Base-by-base conservation (phyloP, 768 basidiomycete genomes). In the Calvatia gigantea region DNA sequence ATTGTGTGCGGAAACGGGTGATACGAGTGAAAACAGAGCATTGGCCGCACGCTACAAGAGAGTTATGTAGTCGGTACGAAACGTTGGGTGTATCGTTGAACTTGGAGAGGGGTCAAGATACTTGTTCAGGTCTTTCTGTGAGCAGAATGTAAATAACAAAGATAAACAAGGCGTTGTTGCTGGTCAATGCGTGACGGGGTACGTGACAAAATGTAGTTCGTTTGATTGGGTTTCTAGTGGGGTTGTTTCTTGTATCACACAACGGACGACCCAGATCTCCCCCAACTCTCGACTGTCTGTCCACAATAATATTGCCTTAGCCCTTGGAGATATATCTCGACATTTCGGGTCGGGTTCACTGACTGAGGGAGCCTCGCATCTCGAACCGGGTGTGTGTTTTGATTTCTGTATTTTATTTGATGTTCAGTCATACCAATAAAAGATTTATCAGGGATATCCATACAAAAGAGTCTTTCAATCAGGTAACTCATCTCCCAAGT, bases 371-470 rank as follows among this genome's bases (percentile, higher is more conserved):
- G 14, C 31, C n/a, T 29, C 39, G 11, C 54, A 33, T 35, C 47
- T 42, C 25, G 28, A 11, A 42, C 17, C 25, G 46, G 25, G 54
- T 56, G 38, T 37, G 46, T 56, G 32, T 56, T 43, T 56, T 38
- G 54, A 43, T 64, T 63, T 64, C 60, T 63, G 58, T 64, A 65
- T 60, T 67, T 62, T 65, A 64, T 68, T 69, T 69, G 65, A 68
- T 69, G 59, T 32, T 56, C 58, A 58, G 63, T 62, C 63, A 64
- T 60, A 65, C 63, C 67, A 69, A 70, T 68, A 69, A 69, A 69
- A 67, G 65, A 64, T 66, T 66, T 65, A 65, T 67, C 66, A 62
- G 63, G 62, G 64, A 61, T 61, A 63, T 65, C 57, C 60, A 60
- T 57, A 41, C 58, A 31, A 41, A 38, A 55, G 43, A 58, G 56